phyloP scores from a whole-genome alignment of 306 rosid species.

The Gastrolobium villosum region DNA sequence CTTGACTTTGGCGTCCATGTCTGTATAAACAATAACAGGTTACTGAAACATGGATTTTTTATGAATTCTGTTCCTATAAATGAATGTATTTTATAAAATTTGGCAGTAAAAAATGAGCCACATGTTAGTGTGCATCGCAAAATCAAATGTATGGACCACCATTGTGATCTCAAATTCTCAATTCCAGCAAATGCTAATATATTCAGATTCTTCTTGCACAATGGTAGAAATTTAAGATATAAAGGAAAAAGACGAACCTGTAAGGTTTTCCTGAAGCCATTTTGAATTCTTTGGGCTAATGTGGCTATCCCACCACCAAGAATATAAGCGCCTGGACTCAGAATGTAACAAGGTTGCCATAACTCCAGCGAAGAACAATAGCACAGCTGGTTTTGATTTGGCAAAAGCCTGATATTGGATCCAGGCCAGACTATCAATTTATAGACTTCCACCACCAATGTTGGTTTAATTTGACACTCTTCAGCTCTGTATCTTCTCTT shows the following conservation, averaged over 20 bases:
- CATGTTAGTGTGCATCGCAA: neutral
- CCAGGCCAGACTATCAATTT: slow-evolving; percentile 76
- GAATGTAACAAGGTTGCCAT: slow-evolving; percentile 86
- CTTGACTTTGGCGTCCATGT: slow-evolving; percentile 97
- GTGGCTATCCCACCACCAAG: slow-evolving; percentile 99
- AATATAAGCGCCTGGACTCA: slow-evolving; percentile 91
- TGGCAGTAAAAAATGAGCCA: neutral
- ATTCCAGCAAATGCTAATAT: slow-evolving; percentile 2
- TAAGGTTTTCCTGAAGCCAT: slow-evolving; percentile 99
- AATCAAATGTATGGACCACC: neutral
- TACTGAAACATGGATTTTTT: slow-evolving; percentile 6
- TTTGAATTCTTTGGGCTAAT: slow-evolving; percentile 94
- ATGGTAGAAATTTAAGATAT: slow-evolving; percentile 11
- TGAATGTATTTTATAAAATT: neutral
- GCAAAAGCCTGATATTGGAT: slow-evolving; percentile 59
- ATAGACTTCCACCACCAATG: slow-evolving; percentile 44
- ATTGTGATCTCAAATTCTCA: slow-evolving; percentile 36
- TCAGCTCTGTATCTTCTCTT: slow-evolving; percentile 39
- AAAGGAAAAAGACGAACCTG: slow-evolving; percentile 62
- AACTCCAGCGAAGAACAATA: slow-evolving; percentile 70
- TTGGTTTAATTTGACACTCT: slow-evolving; percentile 42
- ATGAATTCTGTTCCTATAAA: neutral
- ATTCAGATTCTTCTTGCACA: slow-evolving; percentile 27
- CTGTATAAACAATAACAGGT: slow-evolving; percentile 56
- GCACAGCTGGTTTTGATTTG: slow-evolving; percentile 67